phyloP scores from a whole-genome alignment of 495 filamentous ascomycete genomes.

The Penicillium silybi region DNA sequence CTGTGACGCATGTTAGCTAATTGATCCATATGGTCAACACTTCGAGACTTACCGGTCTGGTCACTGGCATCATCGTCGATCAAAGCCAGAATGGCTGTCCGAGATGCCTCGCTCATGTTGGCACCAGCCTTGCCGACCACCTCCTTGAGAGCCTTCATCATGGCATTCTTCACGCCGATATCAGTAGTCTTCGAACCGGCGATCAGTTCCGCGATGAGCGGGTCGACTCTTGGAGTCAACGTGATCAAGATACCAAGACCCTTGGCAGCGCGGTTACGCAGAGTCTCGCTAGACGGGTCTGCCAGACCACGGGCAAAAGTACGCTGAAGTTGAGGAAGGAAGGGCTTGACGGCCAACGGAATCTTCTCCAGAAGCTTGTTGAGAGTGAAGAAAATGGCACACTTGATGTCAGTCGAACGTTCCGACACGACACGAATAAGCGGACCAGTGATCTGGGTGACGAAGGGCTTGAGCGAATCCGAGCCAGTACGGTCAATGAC shows the following conservation, averaged over 20 bases:
- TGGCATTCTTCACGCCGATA: slow-evolving; percentile 84
- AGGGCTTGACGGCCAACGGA: slow-evolving; percentile 90
- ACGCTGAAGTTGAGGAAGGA: slow-evolving; percentile 91
- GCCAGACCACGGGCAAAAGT: slow-evolving; percentile 96
- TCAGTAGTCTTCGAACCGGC: slow-evolving; percentile 90
- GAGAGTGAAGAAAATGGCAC: slow-evolving; percentile 85
- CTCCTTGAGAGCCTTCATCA: slow-evolving; percentile 96
- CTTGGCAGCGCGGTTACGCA: slow-evolving; percentile 88
- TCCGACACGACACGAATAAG: slow-evolving; percentile 97
- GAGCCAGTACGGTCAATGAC: slow-evolving; percentile 86
- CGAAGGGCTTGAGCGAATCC: slow-evolving; percentile 83
- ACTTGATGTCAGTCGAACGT: slow-evolving; percentile 88
- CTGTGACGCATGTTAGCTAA: slow-evolving; percentile 24
- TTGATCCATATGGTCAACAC: background rate
- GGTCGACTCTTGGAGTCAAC: slow-evolving; percentile 91
- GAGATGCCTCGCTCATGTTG: slow-evolving; percentile 91
- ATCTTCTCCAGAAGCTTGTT: slow-evolving; percentile 98
- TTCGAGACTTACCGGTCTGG: slow-evolving; percentile 50
- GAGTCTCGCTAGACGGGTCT: slow-evolving; percentile 83
- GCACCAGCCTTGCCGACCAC: slow-evolving; percentile 89
- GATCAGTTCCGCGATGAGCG: slow-evolving; percentile 83
- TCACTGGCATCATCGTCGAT: slow-evolving; percentile 83
- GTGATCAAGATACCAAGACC: slow-evolving; percentile 95
- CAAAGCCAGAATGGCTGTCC: slow-evolving; percentile 72
- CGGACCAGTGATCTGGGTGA: slow-evolving; percentile 95